Evolutionary conservation across 2,329 filamentous ascomycete species (phyloP), one percentile per base, ranked within the genome.

Genomic region (Sporothrix mexicana): DNA sequence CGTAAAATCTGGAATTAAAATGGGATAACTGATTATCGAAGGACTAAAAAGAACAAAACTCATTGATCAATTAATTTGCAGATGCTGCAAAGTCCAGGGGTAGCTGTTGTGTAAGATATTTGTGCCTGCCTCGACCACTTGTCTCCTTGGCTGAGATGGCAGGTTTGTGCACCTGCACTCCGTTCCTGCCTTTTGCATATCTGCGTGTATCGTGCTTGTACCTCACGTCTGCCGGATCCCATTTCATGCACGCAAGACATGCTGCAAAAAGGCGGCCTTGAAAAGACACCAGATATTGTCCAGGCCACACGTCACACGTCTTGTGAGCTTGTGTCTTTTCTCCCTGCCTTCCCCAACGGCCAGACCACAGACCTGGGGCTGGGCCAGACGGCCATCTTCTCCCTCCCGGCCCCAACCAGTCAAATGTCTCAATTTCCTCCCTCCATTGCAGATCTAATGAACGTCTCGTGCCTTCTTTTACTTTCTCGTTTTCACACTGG

Each of bases 391-490:
- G 25, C 43, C 20, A 23, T 51, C 45, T 7, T 59, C 23, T 55
- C 59, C 41, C 59, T 45, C 36, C 8, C 8, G 6, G 12, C 62
- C 7, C 15, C 3, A 25, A 20, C 68, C 20, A 49, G 17, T 70
- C 20, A 61, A 3, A 70, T 43, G 1, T 43, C n/a, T 13, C 51
- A 7, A 23, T 49, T 47, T 70, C 3, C 53, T 59, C 68, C 68
- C 68, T 55, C 59, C n/a, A 13, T 30, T 49, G 66, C 36, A 49
- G 68, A 57, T 57, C 67, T 41, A 49, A 49, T 25, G 55, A 57
- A n/a, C 23, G 67, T 69, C 67, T 57, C 67, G 67, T 69, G 67
- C 67, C 51, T 69, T 36, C 55, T 57, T 57, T 55, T 43, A 4
- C 25, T 13, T 36, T 62, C 30, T 36, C 30, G 30, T 36, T 36